Base-by-base conservation (phyloP, 2,329 filamentous ascomycete genomes). In the Apiospora aurea region DNA sequence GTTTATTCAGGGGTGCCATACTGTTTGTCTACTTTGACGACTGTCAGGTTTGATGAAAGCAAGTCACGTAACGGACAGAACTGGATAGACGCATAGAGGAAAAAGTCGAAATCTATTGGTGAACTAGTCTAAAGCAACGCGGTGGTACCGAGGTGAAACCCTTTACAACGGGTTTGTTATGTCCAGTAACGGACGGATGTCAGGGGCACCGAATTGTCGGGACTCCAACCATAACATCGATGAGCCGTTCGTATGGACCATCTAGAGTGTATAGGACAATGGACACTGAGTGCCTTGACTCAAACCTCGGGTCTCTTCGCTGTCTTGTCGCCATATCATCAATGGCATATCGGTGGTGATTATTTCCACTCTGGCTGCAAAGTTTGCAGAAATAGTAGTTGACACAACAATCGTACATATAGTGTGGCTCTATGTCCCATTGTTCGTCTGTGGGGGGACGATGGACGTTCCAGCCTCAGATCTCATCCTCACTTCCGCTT, bases 121-220 rank as follows among this genome's bases (percentile, higher is more conserved):
- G 34, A 64, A 64, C 57, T 64, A 64, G 18, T 64, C 34, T 64
- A 41, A 64, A 14, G 57, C 34, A 64, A 41, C 18, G 34, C 34
- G 10, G 21, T 41, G 21, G 10, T 41, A 1, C 16, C 18, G 16
- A 64, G 34, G 34, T n/a, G 49, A 51, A 51, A 24, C 49, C 57
- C 34, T 64, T 64, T 29, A 24, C 18, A 13, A 64, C 3, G 2
- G 34, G 34, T 16, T 64, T 5, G 1, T 11, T 11, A 38, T 61
- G 8, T 2, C 18, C 18, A 11, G 11, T 38, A 2, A 38, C 34
- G 16, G 18, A 38, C 16, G 7, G 2, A 2, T 61, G 53, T 26
- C 3, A 57, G 51, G 7, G 1, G 29, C 21, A 10, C 29, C 10
- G 53, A 18, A 38, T n/a, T 29, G 2, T 61, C 53, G 14, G 18